Conservation (phyloP, 768 basidiomycete species). For the Epithele typhae region DNA sequence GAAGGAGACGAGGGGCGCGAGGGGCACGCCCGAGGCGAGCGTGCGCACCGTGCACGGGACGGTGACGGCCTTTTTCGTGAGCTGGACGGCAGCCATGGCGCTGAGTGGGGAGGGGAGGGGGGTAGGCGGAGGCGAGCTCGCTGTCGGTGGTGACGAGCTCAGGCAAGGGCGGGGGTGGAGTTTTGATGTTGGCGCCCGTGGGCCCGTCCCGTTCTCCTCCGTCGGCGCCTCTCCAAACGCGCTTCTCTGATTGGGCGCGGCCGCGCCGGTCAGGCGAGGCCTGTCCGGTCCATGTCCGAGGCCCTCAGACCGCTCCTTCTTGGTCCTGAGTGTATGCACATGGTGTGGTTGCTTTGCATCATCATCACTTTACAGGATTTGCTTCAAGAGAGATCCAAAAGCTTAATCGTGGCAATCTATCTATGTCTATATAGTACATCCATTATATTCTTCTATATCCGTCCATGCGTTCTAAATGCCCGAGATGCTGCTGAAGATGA, state of each 20-base stretch:
- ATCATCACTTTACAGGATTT: no score
- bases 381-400: no score
- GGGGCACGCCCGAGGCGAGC: constrained; percentile 76
- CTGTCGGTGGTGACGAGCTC: constrained; percentile 19
- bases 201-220: constrained; percentile 17
- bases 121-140: constrained; percentile 15
- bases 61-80: constrained; percentile 78
- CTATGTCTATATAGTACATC: no score
- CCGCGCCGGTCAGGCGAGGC: no score
- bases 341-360: no score
- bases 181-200: constrained; percentile 16
- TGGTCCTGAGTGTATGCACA: no score
- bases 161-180: constrained; percentile 17
- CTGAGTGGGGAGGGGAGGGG: not conserved
- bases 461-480: constrained; percentile 11
- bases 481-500: no score
- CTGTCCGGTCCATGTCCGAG: no score
- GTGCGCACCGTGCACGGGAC: constrained; percentile 77
- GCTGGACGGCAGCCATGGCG: constrained; percentile 60
- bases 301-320: no score
- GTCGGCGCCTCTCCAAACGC: constrained; percentile 3
- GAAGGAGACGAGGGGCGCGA: constrained; percentile 71
- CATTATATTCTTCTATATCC: no score
- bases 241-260: not conserved
- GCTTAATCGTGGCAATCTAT: no score